A percentile compares a stretch with the other conserved stretches of the same genome.
phyloP scores from a whole-genome alignment of 768 basidiomycete genomes.

The Tremella yokohamensis region DNA sequence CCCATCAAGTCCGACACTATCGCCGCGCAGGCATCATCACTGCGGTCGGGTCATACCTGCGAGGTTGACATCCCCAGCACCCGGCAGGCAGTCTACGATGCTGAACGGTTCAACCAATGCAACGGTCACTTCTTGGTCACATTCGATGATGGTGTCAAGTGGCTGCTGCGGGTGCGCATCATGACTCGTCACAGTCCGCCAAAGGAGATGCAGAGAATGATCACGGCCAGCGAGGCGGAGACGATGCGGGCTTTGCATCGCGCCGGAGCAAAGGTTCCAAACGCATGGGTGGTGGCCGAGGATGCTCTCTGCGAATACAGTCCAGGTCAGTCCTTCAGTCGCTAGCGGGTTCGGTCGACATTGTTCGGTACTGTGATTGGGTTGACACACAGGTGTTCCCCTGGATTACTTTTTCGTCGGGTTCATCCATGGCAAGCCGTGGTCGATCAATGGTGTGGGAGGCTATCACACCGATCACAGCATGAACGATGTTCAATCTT shows the following conservation, averaged over 20 bases:
- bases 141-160: constrained; percentile 13
- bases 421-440: background rate
- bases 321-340: background rate
- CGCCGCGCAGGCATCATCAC: too few species aligned
- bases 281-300: background rate
- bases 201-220: background rate
- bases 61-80: too few species aligned
- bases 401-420: background rate
- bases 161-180: constrained; percentile 6
- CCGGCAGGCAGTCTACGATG: too few species aligned
- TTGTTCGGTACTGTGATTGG: background rate
- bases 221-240: constrained; percentile 6
- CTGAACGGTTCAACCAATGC: background rate
- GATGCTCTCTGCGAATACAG: too few species aligned
- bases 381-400: background rate
- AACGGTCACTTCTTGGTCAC: constrained; percentile 8
- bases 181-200: background rate
- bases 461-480: background rate
- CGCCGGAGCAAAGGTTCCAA: background rate
- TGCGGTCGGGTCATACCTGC: too few species aligned
- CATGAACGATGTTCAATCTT: background rate
- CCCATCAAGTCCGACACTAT: too few species aligned
- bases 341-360: background rate
- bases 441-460: background rate
- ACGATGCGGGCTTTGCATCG: constrained; percentile 5